phyloP scores from a whole-genome alignment of 2,329 filamentous ascomycete species.

The Paecilomyces sp. region DNA sequence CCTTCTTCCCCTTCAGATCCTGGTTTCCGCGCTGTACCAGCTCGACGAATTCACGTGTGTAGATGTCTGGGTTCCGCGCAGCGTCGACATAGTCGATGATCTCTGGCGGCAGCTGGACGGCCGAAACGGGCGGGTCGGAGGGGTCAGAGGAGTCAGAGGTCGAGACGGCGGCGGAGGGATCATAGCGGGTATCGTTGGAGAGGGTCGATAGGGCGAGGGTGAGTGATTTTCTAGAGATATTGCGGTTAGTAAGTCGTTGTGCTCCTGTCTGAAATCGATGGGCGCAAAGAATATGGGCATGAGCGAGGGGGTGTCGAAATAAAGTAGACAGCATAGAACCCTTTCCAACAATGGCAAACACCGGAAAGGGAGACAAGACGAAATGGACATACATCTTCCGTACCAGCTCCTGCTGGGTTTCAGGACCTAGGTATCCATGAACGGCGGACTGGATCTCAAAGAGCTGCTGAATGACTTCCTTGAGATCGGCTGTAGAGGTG shows the following conservation, averaged over 20 bases:
- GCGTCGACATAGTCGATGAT: conserved; percentile 57
- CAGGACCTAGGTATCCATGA: conserved; percentile 52
- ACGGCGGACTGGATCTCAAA: conserved; percentile 54
- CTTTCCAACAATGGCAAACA: not conserved
- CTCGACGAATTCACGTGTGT: conserved; percentile 60
- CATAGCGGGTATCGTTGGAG: conserved; percentile 31
- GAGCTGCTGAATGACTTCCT: conserved; percentile 55
- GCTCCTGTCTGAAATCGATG: not conserved
- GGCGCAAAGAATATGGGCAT: conserved; percentile 3
- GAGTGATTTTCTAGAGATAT: conserved; percentile 38
- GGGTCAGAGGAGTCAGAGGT: conserved; percentile 1
- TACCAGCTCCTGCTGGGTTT: conserved; percentile 51
- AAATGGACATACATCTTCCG: conserved; percentile 44
- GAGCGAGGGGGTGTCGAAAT: not conserved
- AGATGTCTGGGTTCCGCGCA: conserved; percentile 59
- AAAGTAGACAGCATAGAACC: not conserved
- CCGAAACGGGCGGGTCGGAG: conserved; percentile 38
- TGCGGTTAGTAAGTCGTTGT: conserved; percentile 5
- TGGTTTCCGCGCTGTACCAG: conserved; percentile 57
- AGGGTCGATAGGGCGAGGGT: conserved; percentile 49
- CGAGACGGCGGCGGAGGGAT: conserved; percentile 12
- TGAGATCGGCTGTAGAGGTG: conserved; percentile 43
- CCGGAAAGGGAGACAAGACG: not conserved
- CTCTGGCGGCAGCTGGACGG: conserved; percentile 52
- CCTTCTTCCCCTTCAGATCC: conserved; percentile 53